These are phyloP conservation scores for Botrytis fragariae DNA, from an alignment of 2,329 filamentous ascomycete genomes.

Conservation along the genomic window DNA sequence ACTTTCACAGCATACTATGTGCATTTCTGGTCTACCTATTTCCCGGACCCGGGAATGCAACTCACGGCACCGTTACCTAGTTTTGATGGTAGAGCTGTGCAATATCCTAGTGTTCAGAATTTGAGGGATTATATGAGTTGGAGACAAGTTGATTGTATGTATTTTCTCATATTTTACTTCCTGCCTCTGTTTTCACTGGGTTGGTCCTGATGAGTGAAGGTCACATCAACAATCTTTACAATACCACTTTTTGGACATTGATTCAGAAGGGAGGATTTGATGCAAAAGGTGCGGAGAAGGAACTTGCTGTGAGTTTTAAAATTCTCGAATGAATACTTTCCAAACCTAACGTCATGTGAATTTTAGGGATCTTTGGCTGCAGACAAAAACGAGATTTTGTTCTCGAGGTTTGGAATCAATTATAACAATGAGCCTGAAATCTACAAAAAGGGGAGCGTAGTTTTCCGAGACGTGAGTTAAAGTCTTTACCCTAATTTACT, in stretches of 20 bases:
- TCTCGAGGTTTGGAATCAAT: slow-evolving; percentile 84
- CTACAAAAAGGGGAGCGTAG: slow-evolving; percentile 87
- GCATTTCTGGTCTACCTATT: slow-evolving; percentile 73
- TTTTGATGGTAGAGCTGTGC: slow-evolving; percentile 89
- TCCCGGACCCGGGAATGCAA: slow-evolving; percentile 65
- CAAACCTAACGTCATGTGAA: background rate
- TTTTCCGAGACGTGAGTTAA: slow-evolving; percentile 65
- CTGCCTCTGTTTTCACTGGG: background rate
- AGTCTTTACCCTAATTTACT: background rate
- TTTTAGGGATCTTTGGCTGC: slow-evolving; percentile 73
- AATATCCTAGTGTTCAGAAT: slow-evolving; percentile 80
- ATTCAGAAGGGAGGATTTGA: slow-evolving; percentile 75
- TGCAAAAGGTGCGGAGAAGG: slow-evolving; percentile 75
- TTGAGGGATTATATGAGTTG: slow-evolving; percentile 94
- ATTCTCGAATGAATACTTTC: background rate
- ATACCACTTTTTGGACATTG: slow-evolving; percentile 92
- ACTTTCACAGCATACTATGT: slow-evolving; percentile 93
- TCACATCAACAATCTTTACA: slow-evolving; percentile 98
- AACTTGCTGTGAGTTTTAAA: slow-evolving; percentile 60
- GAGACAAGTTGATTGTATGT: slow-evolving; percentile 90
- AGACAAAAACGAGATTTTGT: slow-evolving; percentile 96
- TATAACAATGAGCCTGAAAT: slow-evolving; percentile 97
- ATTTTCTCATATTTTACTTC: slow-evolving; percentile 18
- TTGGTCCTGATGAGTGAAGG: slow-evolving; percentile 47
- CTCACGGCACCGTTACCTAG: slow-evolving; percentile 76